Base-by-base conservation (phyloP, 78 protist species). In the Dictyostelium citrinum region DNA sequence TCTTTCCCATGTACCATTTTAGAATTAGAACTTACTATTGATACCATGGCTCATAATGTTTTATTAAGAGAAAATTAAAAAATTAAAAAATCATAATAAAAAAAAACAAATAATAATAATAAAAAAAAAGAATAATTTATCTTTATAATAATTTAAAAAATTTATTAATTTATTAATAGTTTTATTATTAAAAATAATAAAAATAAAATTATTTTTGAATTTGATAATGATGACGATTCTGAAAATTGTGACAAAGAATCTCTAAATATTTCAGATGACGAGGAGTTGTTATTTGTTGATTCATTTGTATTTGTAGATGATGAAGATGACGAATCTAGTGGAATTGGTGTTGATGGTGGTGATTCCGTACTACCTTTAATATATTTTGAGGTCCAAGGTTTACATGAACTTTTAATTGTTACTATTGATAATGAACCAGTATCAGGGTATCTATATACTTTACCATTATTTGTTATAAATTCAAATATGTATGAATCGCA, bases 1-100 rank as follows among this genome's bases (percentile, higher is more conserved):
- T 5, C 91, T 9, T 74, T 61, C 84, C 98, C 98, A 49, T 82
- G 93, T 60, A 84, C 96, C 16, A 14, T 88, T 11, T 64, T 88
- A 24, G 96, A 91, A 72, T 22, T 95, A 24, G 96, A 92, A 74
- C 60, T 92, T 82, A 92, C 49, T 7, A 49, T 83, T 11, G 96
- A 92, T 29, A 64, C 31, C 3, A 29, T 91, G 22, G 91, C 95
- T 45, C 51, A 81, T 27, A 81, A 81, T 60, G 60, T 81, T 81
- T 64, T 64, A 64, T 64, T 64, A 24, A 64, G 72, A 64, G 72
- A 64, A 27, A 64, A 64, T 64, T 55, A 55, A 55, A 55, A 55
- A 14, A 20, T 20, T 5, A 55, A 55, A 49, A 14, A 14, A 49
- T 9, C 4, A 43, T 6, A 43, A 43, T 43, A 6, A 43, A 43